Evolutionary conservation across 225 moss, liverwort and hornwort species (phyloP).

Genomic region (Physcomitrellopsis africana): DNA sequence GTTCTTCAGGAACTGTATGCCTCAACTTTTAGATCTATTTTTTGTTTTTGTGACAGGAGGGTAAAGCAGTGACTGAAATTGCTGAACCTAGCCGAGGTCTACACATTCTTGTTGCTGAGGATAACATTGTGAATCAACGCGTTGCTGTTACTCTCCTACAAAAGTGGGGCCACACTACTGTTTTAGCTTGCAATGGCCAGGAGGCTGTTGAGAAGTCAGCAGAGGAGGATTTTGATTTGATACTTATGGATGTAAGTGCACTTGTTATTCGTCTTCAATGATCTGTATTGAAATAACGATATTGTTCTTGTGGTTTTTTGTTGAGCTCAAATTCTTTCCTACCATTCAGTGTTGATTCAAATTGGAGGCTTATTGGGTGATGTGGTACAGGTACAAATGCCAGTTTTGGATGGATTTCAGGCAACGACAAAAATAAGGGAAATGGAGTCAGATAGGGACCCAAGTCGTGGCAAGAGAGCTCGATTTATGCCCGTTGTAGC

Average conservation of each 20-base stretch:
- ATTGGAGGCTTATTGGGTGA: neutral
- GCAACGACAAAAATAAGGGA: conserved; percentile 47
- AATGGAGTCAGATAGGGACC: conserved; percentile 27
- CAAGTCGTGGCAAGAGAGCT: conserved; percentile 1
- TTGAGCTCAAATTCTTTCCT: neutral
- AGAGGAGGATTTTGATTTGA: conserved; percentile 44
- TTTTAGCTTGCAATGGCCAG: conserved; percentile 46
- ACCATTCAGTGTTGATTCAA: neutral
- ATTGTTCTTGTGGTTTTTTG: neutral
- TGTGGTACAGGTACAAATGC: conserved; percentile 49
- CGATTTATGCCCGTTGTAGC: conserved; percentile 47
- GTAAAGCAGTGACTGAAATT: conserved; percentile 16
- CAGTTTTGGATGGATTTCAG: conserved; percentile 47
- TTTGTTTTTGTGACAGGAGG: conserved; percentile 24
- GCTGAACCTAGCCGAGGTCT: conserved; percentile 30
- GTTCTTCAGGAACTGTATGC: neutral
- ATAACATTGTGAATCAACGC: conserved; percentile 56
- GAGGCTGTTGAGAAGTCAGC: conserved; percentile 52
- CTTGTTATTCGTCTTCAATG: neutral
- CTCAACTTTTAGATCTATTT: neutral
- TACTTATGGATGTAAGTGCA: conserved; percentile 49
- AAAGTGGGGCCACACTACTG: conserved; percentile 56
- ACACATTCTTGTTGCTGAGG: conserved; percentile 52
- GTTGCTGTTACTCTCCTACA: conserved; percentile 47
- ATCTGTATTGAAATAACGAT: neutral